Evolutionary conservation across 108 stramenopile species (phyloP).

Genomic region (Cylindrotheca fusiformis): DNA sequence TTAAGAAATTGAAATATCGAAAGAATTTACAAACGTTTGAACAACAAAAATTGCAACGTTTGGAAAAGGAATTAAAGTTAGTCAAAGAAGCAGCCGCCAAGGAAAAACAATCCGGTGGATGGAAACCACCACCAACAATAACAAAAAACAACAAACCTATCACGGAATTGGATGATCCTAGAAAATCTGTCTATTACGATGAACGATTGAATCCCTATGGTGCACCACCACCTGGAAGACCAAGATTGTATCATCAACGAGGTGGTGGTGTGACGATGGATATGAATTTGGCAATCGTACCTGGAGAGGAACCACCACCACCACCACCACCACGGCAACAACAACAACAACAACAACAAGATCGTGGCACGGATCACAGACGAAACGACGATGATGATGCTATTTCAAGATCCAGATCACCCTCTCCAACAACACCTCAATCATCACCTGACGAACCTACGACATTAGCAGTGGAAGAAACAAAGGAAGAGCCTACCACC

Average conservation of each 20-base stretch:
- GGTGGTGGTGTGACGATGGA: conserved; percentile 55
- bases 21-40: conserved; percentile 24
- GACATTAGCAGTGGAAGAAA: not conserved
- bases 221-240: conserved; percentile 79
- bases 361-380: conserved; percentile 5
- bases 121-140: conserved; percentile 2
- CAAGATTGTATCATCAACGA: conserved; percentile 53
- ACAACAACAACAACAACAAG: conserved; percentile 7
- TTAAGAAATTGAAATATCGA: conserved; percentile 31
- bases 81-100: conserved; percentile 44
- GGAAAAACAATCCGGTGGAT: conserved; percentile 15
- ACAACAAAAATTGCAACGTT: conserved; percentile 53
- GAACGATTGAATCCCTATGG: conserved; percentile 74
- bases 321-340: conserved; percentile 47
- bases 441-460: too few species aligned
- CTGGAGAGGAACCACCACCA: conserved; percentile 38
- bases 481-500: not conserved
- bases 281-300: conserved; percentile 40
- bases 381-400: not conserved
- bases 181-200: conserved; percentile 72
- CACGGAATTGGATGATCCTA: conserved; percentile 51
- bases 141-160: conserved; percentile 28
- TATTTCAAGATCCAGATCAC: not conserved
- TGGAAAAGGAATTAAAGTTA: conserved; percentile 72
- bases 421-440: not conserved